Percentiles rank a stretch among this genome's conserved stretches.
Evolutionary conservation across 2,329 filamentous ascomycete species (phyloP).

Genomic region (Cladosporium sphaerospermum): DNA sequence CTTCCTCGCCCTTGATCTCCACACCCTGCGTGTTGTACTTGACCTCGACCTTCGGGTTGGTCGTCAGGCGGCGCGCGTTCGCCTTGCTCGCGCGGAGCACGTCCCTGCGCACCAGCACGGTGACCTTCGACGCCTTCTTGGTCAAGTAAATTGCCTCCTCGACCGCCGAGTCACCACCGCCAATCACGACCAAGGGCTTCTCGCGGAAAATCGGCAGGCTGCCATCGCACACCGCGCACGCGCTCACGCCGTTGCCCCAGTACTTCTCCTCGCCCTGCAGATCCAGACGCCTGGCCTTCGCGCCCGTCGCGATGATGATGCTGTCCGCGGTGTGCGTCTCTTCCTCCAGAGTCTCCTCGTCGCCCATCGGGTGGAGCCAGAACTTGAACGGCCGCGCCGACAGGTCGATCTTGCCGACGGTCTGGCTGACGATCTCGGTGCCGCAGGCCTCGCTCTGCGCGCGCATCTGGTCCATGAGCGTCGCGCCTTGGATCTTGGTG

Average conservation of each 20-base stretch:
- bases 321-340: slow-evolving; percentile 79
- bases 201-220: slow-evolving; percentile 96
- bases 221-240: slow-evolving; percentile 95
- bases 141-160: slow-evolving; percentile 97
- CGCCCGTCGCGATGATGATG: slow-evolving; percentile 90
- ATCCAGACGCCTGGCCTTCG: slow-evolving; percentile 77
- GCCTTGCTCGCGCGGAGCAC: slow-evolving; percentile 81
- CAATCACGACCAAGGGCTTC: slow-evolving; percentile 91
- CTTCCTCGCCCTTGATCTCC: slow-evolving; percentile 78
- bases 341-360: slow-evolving; percentile 63
- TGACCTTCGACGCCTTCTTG: slow-evolving; percentile 94
- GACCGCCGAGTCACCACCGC: slow-evolving; percentile 91
- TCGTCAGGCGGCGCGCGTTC: slow-evolving; percentile 79
- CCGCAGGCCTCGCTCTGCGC: slow-evolving; percentile 86
- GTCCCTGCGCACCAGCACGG: slow-evolving; percentile 83
- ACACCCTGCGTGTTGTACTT: slow-evolving; percentile 74
- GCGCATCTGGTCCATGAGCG: slow-evolving; percentile 95
- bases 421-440: slow-evolving; percentile 88
- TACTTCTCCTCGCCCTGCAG: slow-evolving; percentile 87
- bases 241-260: slow-evolving; percentile 95
- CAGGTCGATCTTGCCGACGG: slow-evolving; percentile 81
- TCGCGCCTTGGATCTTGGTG: slow-evolving; percentile 76
- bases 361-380: slow-evolving; percentile 69
- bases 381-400: slow-evolving; percentile 81
- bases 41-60: slow-evolving; percentile 85